phyloP scores from a whole-genome alignment of 164 flowering plant genomes.

The Kalanchoe fedtschenkoi region DNA sequence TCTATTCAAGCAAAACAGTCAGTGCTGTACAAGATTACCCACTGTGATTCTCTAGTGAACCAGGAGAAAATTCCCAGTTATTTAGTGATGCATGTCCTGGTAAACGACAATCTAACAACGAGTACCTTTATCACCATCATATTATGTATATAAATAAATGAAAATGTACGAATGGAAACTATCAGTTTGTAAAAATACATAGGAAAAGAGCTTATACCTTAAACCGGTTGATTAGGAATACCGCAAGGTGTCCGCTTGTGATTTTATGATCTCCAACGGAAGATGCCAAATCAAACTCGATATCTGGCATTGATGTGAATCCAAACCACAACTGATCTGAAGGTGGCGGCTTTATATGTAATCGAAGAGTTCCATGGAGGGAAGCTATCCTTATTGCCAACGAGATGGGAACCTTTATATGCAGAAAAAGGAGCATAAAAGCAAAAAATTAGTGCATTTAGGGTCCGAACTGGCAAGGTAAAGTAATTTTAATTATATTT shows the following conservation, averaged over 20 bases:
- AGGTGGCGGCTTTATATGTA: conserved; percentile 89
- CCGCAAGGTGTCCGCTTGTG: conserved; percentile 54
- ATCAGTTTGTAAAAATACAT: neutral
- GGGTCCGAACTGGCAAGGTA: neutral
- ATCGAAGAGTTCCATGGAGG: conserved; percentile 61
- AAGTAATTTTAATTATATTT: neutral
- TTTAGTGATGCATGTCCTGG: too few species aligned
- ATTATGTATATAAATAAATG: neutral
- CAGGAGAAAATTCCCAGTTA: too few species aligned
- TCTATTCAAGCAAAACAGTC: too few species aligned
- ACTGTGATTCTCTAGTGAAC: too few species aligned
- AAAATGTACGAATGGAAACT: neutral
- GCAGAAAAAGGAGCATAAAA: conserved; percentile 1
- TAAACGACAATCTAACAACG: too few species aligned
- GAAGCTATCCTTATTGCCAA: conserved; percentile 62
- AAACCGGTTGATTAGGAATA: conserved; percentile 53
- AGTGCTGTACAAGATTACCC: too few species aligned
- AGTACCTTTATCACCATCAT: neutral
- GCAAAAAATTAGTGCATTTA: neutral
- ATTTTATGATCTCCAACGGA: conserved; percentile 78
- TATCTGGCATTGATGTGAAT: conserved; percentile 84
- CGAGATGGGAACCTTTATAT: conserved; percentile 66
- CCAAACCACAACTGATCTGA: conserved; percentile 89
- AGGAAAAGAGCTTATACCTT: conserved; percentile 40
- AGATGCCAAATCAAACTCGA: conserved; percentile 67